Conservation (phyloP, 192 early-diverging fungal species). For the Rhizoclosmatium sp. region DNA sequence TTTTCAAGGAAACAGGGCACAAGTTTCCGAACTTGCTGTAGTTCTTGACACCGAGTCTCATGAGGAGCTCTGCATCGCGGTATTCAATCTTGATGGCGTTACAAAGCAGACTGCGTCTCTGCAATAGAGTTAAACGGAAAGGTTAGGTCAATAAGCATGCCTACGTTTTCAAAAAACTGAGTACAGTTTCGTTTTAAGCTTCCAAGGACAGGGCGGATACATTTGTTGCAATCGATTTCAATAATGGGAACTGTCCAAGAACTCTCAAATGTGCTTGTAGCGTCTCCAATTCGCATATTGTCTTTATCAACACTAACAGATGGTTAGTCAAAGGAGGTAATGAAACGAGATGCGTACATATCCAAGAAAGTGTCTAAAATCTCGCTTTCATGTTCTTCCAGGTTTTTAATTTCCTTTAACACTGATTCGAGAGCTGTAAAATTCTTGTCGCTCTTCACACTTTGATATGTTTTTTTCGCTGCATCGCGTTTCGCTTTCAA, state of each 20-base stretch:
- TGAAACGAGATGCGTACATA: constrained; percentile 30
- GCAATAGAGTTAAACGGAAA: neutral
- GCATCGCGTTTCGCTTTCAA: constrained; percentile 13
- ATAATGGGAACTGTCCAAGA: constrained; percentile 45
- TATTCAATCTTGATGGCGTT: constrained; percentile 41
- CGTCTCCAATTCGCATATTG: constrained; percentile 40
- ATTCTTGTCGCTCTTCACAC: neutral
- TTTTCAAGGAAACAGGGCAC: constrained; percentile 55
- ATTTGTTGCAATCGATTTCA: constrained; percentile 48
- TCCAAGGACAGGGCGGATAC: constrained; percentile 47
- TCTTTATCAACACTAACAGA: constrained; percentile 47
- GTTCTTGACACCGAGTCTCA: constrained; percentile 52
- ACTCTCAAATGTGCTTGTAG: constrained; percentile 39
- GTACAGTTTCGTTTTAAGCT: constrained; percentile 36
- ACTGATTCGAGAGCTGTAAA: neutral
- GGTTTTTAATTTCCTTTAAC: neutral
- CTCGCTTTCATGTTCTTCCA: constrained; percentile 29
- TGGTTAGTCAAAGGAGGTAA: neutral
- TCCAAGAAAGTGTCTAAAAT: constrained; percentile 41
- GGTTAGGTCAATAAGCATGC: constrained; percentile 7
- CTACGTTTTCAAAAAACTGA: constrained; percentile 51
- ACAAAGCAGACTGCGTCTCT: constrained; percentile 53
- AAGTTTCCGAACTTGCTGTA: constrained; percentile 53
- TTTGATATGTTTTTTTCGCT: constrained; percentile 10
- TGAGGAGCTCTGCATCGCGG: constrained; percentile 41